Evolutionary conservation across 768 basidiomycete species (phyloP).

Genomic region (Cystobasidium tubakii): DNA sequence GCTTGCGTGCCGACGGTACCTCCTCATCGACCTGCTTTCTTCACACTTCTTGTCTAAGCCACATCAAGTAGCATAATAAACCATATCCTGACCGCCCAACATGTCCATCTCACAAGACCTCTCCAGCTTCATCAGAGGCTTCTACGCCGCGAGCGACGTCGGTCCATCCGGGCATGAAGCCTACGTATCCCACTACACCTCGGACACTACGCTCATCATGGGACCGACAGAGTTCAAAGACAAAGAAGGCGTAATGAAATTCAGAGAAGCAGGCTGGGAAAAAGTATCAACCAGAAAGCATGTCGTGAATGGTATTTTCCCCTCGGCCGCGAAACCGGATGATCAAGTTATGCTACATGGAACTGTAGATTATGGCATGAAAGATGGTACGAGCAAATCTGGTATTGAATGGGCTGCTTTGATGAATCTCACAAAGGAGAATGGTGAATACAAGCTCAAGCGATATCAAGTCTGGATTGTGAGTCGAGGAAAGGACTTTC

Average conservation of each 20-base stretch:
- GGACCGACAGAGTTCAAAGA: slow-evolving; percentile 4
- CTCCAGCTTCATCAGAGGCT: slow-evolving; percentile 8
- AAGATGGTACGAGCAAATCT: slow-evolving; percentile 2
- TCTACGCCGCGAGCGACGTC: slow-evolving; percentile 31
- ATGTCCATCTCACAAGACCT: slow-evolving; percentile 8
- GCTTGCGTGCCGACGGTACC: too few species aligned
- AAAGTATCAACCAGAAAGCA: slow-evolving; percentile 25
- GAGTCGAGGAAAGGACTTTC: neutral
- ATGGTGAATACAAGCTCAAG: neutral
- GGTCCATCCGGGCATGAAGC: slow-evolving; percentile 27
- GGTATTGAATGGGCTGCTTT: slow-evolving; percentile 21
- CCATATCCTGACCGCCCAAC: too few species aligned
- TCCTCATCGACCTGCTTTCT: neutral
- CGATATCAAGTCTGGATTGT: slow-evolving; percentile 24
- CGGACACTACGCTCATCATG: slow-evolving; percentile 17
- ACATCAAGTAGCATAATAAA: too few species aligned
- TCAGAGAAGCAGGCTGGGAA: slow-evolving; percentile 24
- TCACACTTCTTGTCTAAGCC: too few species aligned
- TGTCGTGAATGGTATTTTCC: slow-evolving; percentile 16
- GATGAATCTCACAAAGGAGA: slow-evolving; percentile 25
- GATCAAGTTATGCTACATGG: slow-evolving; percentile 23
- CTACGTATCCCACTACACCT: slow-evolving; percentile 10
- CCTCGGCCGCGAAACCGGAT: neutral
- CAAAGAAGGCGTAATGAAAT: slow-evolving; percentile 20
- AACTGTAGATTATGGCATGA: slow-evolving; percentile 23